These are phyloP conservation scores for Gyromitra esculenta DNA, from an alignment of 2,329 filamentous ascomycete genomes.

Conservation along the genomic window DNA sequence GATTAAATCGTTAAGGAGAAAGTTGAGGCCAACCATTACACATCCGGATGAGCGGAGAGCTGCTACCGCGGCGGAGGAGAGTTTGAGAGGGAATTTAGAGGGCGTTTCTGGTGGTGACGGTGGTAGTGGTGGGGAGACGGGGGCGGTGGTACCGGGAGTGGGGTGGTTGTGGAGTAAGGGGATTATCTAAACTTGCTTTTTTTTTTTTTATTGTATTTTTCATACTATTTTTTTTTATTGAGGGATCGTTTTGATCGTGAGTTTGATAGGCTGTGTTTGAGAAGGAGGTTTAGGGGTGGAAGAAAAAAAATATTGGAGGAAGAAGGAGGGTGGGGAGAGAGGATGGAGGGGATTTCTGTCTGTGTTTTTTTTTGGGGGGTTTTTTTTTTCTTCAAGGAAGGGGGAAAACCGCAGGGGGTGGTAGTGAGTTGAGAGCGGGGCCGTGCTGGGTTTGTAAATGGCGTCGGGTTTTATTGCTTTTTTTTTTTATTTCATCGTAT, in stretches of 20 bases:
- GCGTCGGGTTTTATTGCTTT: neutral
- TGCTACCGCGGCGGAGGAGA: conserved; percentile 5
- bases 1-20: conserved; percentile 25
- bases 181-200: conserved; percentile 3
- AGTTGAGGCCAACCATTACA: conserved; percentile 9
- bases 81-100: neutral
- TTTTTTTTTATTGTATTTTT: neutral
- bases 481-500: neutral
- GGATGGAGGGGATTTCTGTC: neutral
- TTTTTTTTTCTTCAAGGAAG: neutral
- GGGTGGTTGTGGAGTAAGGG: conserved; percentile 39
- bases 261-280: neutral
- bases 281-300: neutral
- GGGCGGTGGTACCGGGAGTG: neutral
- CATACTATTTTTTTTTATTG: neutral
- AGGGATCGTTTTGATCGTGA: neutral
- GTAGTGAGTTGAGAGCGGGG: neutral
- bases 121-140: neutral
- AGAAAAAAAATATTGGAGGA: neutral
- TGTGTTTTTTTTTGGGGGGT: neutral
- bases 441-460: neutral
- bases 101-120: neutral
- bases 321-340: neutral
- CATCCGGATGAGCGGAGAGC: conserved; percentile 18
- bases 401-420: neutral